Evolutionary conservation across 2,329 filamentous ascomycete genomes (phyloP).

Genomic region (Colletotrichum australisinense): DNA sequence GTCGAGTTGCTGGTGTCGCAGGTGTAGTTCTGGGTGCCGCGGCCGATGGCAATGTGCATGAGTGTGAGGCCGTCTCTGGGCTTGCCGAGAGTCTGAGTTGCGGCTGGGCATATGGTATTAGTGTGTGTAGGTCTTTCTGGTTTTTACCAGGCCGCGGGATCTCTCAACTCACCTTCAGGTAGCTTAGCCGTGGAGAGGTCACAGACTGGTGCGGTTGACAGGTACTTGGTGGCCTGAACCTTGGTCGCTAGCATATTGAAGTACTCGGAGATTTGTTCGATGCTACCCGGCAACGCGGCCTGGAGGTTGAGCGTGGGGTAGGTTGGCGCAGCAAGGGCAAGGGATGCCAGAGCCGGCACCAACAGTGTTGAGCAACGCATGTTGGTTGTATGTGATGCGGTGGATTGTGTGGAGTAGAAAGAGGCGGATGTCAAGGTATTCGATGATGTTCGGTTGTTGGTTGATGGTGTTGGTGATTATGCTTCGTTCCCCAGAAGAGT

Average conservation of each 20-base stretch:
- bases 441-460: constrained; percentile 9
- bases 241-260: constrained; percentile 70
- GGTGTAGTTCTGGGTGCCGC: constrained; percentile 95
- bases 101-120: constrained; percentile 54
- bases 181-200: constrained; percentile 65
- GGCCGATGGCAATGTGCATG: constrained; percentile 85
- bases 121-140: constrained; percentile 25
- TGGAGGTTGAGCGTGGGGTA: constrained; percentile 58
- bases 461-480: constrained; percentile 1
- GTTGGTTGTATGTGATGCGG: constrained; percentile 40
- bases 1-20: constrained; percentile 73
- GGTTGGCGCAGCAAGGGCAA: constrained; percentile 57
- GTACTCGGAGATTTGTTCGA: constrained; percentile 66
- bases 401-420: neutral
- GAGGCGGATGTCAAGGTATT: neutral
- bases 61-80: constrained; percentile 71
- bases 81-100: constrained; percentile 66
- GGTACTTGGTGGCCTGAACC: constrained; percentile 59
- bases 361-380: constrained; percentile 65
- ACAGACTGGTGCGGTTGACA: constrained; percentile 58
- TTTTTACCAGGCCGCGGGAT: neutral
- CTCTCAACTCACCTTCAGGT: constrained; percentile 55
- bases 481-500: constrained; percentile 10
- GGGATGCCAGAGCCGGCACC: constrained; percentile 57
- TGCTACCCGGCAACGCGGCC: constrained; percentile 45